Conservation (phyloP, 1,284 basidiomycete genomes). For the Trametes sp. region DNA sequence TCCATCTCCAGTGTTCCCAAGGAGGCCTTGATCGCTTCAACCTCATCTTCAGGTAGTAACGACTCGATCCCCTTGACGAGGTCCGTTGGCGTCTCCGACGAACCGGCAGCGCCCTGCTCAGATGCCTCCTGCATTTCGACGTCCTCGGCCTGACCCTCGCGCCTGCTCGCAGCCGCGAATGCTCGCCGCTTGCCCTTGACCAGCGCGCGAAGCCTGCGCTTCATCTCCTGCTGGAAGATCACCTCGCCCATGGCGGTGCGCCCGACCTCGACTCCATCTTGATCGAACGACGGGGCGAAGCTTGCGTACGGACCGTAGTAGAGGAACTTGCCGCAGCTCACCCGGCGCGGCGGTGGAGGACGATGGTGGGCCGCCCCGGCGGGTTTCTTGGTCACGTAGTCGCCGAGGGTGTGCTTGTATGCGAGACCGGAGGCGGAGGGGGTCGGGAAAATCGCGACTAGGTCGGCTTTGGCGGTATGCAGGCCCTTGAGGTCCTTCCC, state of each 20-base stretch:
- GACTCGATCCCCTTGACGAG: slow-evolving; percentile 52
- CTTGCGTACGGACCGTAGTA: slow-evolving; percentile 78
- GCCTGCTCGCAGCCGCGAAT: slow-evolving; percentile 13
- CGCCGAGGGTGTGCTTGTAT: slow-evolving; percentile 45
- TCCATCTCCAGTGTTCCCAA: slow-evolving; percentile 70
- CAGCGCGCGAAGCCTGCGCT: slow-evolving; percentile 33
- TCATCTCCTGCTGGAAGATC: slow-evolving; percentile 49
- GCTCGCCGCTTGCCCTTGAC: slow-evolving; percentile 37
- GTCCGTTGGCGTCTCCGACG: slow-evolving; percentile 25
- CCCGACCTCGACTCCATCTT: slow-evolving; percentile 72
- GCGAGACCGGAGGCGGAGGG: slow-evolving; percentile 50
- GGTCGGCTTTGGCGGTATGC: slow-evolving; percentile 71
- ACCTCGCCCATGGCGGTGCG: slow-evolving; percentile 64
- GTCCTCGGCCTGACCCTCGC: slow-evolving; percentile 19
- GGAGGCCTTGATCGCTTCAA: slow-evolving; percentile 60
- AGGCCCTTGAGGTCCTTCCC: slow-evolving; percentile 56
- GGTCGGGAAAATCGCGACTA: slow-evolving; percentile 74
- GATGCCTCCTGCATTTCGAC: slow-evolving; percentile 23
- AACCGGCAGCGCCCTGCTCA: slow-evolving; percentile 4
- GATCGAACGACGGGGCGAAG: slow-evolving; percentile 81
- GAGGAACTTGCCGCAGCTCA: slow-evolving; percentile 71
- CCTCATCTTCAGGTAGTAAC: slow-evolving; percentile 62
- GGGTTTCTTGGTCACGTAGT: slow-evolving; percentile 39
- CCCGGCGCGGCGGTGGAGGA: slow-evolving; percentile 54
- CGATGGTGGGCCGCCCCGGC: slow-evolving; percentile 43